Evolutionary conservation across 2,329 filamentous ascomycete genomes (phyloP), one percentile per base, ranked within the genome.

Genomic region (Ustulina deusta): DNA sequence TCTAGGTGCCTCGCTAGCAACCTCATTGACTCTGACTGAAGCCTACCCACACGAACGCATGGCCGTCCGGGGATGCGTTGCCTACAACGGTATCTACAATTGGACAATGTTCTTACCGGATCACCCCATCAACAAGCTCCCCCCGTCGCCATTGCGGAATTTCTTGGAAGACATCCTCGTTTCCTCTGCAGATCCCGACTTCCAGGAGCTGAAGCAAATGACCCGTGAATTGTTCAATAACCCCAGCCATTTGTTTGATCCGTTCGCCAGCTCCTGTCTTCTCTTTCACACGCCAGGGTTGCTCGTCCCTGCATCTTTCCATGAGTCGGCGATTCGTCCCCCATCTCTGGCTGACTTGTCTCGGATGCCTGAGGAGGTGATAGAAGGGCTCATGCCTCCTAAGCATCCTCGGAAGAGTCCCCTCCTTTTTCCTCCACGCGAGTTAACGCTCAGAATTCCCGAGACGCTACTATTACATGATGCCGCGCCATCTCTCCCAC

Each of bases 51-150:
- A 84, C 61, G 73, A 78, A 15, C 77, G 73, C 36, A 81, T 86
- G 73, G 81, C 80, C 44, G 80, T 90, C 49, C 82, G 85, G 10
- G 87, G 87, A 7, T 76, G 89, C 36, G 78, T 87, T 17, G 83
- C 84, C 7, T 85, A 85, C 76, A 88, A 90, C 70, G 88, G 87
- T 48, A 82, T 90, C 65, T 90, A 88, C 78, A 85, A 90, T 78
- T 90, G 88, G 89, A 88, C 87, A 64, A 85, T 82, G 75, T 87
- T 89, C 66, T 81, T 88, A 11, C 85, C 85, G 0, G 82, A 85
- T 69, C 85, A 89, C 65, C 81, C 80, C 6, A 76, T 83, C 68
- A 83, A 87, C 71, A 71, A 74, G 38, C 64, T 65, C 6, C 62
- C 72, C 0, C 59, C 70, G 10, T 74, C 67, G 32, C 63, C 34